Evolutionary conservation across 805 yeast species (phyloP), one percentile per base, ranked within the genome.

Genomic region (Spathaspora passalidarum): DNA sequence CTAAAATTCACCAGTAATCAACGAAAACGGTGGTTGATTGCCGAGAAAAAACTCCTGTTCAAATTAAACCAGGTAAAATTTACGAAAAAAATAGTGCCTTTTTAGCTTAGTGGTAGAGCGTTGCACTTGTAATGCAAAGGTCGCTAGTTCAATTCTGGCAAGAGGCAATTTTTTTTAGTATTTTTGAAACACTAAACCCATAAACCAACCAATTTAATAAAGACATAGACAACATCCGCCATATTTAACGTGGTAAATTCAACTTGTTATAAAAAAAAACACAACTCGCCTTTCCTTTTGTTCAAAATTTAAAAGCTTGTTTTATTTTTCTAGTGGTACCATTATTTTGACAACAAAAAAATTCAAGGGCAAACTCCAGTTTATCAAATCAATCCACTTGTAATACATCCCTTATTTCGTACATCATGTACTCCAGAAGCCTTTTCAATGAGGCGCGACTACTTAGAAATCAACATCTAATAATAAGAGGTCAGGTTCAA

Each of bases 91-190:
- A 14, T 46, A 43, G 13, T 42, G 96, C 96, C 96, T 79, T 82
- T 80, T 88, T 88, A 88, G 96, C 96, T 88, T 87, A 88, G 96
- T 86, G 96, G 96, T 88, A 88, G 94, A 88, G 96, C 96, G 96
- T 86, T 86, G 96, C 96, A 88, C 96, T 88, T 88, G 96, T 88
- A 88, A 86, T 86, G 95, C 94, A 84, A 85, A 85, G 92, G 90
- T 86, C 92, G 89, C 88, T 84, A 84, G 90, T 84, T 84, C 89
- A 82, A 84, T 81, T 82, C 89, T 82, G 88, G 86, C 86, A 83
- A 78, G 80, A 69, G 88, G 88, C 88, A 81, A 29, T 45, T 46
- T 42, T 45, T 38, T 23, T 38, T 6, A 17, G 20, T 36, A 16
- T 36, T 17, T 36, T 36, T 36, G 16, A 10, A 14, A 11, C 16